Evolutionary conservation across 2,329 filamentous ascomycete species (phyloP).

Genomic region (Penicillium sp.): DNA sequence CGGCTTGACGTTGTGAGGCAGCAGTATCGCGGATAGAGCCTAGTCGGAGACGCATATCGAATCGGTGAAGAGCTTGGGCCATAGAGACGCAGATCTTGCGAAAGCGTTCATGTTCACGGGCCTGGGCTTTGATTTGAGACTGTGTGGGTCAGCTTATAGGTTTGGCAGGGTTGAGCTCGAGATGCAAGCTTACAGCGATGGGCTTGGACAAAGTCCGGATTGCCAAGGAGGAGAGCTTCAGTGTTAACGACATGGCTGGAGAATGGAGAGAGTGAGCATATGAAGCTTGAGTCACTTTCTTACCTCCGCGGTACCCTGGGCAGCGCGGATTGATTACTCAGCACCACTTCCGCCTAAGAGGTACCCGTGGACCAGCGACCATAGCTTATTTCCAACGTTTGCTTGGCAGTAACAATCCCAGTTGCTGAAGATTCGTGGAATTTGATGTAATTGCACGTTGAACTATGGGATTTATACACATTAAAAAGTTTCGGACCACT

Average conservation of each 20-base stretch:
- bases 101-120: conserved; percentile 66
- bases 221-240: conserved; percentile 64
- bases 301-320: not conserved
- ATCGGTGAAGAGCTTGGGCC: conserved; percentile 62
- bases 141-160: conserved; percentile 36
- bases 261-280: not conserved
- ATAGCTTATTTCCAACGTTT: not conserved
- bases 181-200: conserved; percentile 54
- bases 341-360: not conserved
- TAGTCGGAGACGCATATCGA: conserved; percentile 67
- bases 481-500: no score
- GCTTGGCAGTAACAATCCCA: not conserved
- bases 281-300: conserved; percentile 14
- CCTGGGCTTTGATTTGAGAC: conserved; percentile 67
- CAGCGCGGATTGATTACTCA: not conserved
- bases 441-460: no score
- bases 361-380: not conserved
- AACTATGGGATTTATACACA: no score
- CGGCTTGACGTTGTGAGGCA: conserved; percentile 46
- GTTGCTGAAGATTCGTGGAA: not conserved
- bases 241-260: conserved; percentile 57
- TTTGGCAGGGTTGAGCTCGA: not conserved
- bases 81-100: conserved; percentile 59
- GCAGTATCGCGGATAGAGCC: conserved; percentile 63
- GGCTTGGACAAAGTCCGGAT: conserved; percentile 67